Base-by-base conservation (phyloP, 1,139 yeast genomes). In the Debaryomyces robertsiae region DNA sequence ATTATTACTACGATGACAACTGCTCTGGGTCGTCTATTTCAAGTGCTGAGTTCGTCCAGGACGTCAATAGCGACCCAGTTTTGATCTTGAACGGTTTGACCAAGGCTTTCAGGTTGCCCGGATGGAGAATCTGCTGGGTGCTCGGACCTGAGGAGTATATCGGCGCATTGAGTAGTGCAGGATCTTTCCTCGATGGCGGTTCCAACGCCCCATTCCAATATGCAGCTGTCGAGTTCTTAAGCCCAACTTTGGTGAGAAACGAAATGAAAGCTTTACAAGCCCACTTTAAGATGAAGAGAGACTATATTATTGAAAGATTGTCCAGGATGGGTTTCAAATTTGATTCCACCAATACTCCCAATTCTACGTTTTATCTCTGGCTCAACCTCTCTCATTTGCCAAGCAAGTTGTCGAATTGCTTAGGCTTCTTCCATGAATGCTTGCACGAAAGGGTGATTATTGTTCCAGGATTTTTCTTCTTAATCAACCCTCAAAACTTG, bases 51-150 rank as follows among this genome's bases (percentile, higher is more conserved):
- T 75, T 65, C 46, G 74, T 81, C 16, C 72, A 75, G 16, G 84
- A 81, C 48, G 86, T 81, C 11, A 75, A 81, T 54, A 63, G 61
- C 40, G 87, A 81, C 52, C 84, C 85, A 0, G 86, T 81, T 5
- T 69, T 81, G 49, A 79, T 81, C 48, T 67, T 81, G 43, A 82
- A 81, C 57, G 87, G 87, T 2, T 66, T 81, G 36, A 81, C 87
- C 38, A 81, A 81, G 59, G 81, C 83, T 1, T 81, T 81, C 61
- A 69, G 87, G 48, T 67, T 81, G 40, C 86, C 87, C 2, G 87
- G 87, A 2, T 81, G 85, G 85, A 71, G 87, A 61, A 77, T 78
- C 13, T 80, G 85, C 52, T 81, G 87, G 87, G 68, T 81, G 43
- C 63, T 81, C 44, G 87, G 87, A 0, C 87, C 87, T 11, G 83